A percentile compares a stretch with the other conserved stretches of the same genome.
Evolutionary conservation across 768 basidiomycete genomes (phyloP).

Genomic region (Mycena latifolia): DNA sequence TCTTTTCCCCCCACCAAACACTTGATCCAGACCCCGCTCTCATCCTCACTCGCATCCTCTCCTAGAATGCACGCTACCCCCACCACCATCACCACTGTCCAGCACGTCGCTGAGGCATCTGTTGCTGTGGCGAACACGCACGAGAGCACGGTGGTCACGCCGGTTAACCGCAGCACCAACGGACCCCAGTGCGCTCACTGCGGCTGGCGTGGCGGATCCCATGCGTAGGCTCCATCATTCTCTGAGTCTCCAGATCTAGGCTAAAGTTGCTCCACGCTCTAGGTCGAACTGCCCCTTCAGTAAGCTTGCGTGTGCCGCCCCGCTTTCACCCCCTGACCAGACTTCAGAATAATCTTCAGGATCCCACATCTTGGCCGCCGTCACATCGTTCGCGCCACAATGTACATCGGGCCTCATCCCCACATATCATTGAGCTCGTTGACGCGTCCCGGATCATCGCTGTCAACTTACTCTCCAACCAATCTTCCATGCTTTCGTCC

Average conservation of each 20-base stretch:
- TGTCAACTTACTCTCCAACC: conserved; percentile 2
- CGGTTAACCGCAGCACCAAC: conserved; percentile 62
- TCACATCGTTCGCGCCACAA: not conserved
- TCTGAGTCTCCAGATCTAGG: not conserved
- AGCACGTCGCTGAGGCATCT: conserved; percentile 33
- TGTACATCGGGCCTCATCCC: not conserved
- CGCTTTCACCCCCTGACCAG: not conserved
- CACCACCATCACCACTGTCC: not conserved
- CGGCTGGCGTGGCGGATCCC: conserved; percentile 68
- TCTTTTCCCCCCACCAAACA: too few species aligned
- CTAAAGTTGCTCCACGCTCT: not conserved
- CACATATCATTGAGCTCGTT: not conserved
- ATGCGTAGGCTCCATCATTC: conserved; percentile 11
- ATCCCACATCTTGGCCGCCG: not conserved
- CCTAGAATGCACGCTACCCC: not conserved
- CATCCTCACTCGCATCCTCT: not conserved
- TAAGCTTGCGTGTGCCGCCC: not conserved
- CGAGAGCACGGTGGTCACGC: conserved; percentile 41
- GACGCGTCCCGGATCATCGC: conserved; percentile 6
- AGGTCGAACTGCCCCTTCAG: conserved; percentile 22
- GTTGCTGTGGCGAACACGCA: conserved; percentile 42
- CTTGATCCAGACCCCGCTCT: not conserved
- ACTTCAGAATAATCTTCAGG: not conserved
- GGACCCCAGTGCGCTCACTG: conserved; percentile 87
- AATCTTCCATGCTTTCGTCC: not conserved